These are phyloP conservation scores for Lactarius tabidus DNA, from an alignment of 768 basidiomycete species.

Conservation along the genomic window DNA sequence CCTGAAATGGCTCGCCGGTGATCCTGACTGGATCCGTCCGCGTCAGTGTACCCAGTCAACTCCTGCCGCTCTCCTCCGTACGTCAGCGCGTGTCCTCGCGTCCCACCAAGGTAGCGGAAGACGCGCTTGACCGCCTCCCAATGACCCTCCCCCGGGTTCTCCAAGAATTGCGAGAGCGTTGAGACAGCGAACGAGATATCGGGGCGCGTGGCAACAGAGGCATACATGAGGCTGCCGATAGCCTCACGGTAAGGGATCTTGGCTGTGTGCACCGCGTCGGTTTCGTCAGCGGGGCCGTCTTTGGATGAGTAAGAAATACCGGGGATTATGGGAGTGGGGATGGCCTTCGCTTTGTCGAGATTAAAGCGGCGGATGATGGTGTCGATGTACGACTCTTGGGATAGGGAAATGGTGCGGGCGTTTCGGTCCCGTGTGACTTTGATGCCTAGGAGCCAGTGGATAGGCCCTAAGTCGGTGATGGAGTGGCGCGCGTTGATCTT, in stretches of 20 bases:
- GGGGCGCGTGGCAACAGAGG: slow-evolving; percentile 33
- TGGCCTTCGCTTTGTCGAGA: slow-evolving; percentile 11
- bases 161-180: not conserved
- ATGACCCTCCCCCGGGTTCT: not conserved
- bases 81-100: not conserved
- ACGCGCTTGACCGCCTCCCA: not conserved
- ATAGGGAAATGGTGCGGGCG: slow-evolving; percentile 22
- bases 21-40: not conserved
- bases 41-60: not conserved
- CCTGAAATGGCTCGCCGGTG: not conserved
- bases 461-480: slow-evolving; percentile 31
- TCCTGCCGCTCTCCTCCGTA: not conserved
- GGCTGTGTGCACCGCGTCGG: slow-evolving; percentile 27
- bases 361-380: slow-evolving; percentile 27
- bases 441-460: slow-evolving; percentile 34
- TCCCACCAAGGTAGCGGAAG: not conserved
- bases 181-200: slow-evolving; percentile 36
- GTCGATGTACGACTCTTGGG: slow-evolving; percentile 20
- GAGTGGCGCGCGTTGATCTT: not conserved
- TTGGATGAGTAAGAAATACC: not conserved
- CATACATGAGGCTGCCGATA: slow-evolving; percentile 36
- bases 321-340: slow-evolving; percentile 21
- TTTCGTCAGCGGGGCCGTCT: not conserved
- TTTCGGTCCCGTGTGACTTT: slow-evolving; percentile 28
- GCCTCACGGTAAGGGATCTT: slow-evolving; percentile 32